phyloP scores from a whole-genome alignment of 2,329 filamentous ascomycete species.

The Fusarium algeriense region DNA sequence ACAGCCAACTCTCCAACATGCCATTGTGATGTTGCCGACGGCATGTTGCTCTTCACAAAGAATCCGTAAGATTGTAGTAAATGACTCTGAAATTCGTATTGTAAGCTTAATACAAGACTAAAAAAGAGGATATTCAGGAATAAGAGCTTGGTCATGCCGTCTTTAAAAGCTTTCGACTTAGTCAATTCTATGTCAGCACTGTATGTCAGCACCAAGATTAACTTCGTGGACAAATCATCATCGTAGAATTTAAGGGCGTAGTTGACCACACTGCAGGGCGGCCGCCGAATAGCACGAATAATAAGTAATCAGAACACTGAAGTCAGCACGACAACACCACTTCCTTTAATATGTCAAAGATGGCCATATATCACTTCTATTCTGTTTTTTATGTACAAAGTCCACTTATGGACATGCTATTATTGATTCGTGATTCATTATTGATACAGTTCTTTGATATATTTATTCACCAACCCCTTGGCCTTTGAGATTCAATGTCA shows the following conservation, averaged over 20 bases:
- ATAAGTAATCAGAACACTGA: slow-evolving; percentile 2
- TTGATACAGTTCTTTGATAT: slow-evolving; percentile 12
- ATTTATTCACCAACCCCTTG: slow-evolving; percentile 43
- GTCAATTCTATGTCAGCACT: slow-evolving; percentile 23
- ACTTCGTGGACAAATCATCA: slow-evolving; percentile 29
- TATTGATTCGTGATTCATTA: slow-evolving; percentile 35
- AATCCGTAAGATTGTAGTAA: slow-evolving; percentile 9
- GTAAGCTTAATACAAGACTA: slow-evolving; percentile 6
- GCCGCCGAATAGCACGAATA: slow-evolving; percentile 21
- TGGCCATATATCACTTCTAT: slow-evolving; percentile 2
- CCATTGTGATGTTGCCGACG: slow-evolving; percentile 57
- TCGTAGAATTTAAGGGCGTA: slow-evolving; percentile 25
- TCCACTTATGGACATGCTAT: neutral
- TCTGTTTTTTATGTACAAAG: slow-evolving; percentile 5
- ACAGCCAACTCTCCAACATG: slow-evolving; percentile 76
- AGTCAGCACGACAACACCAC: slow-evolving; percentile 7
- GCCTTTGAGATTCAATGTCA: slow-evolving; percentile 53
- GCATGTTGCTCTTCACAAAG: slow-evolving; percentile 43
- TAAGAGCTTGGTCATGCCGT: slow-evolving; percentile 7
- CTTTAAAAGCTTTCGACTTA: neutral
- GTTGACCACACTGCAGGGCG: slow-evolving; percentile 14
- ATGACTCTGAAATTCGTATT: slow-evolving; percentile 17
- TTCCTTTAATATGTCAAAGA: neutral
- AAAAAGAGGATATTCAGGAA: slow-evolving; percentile 2
- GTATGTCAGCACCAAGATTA: slow-evolving; percentile 2